phyloP scores from a whole-genome alignment of 345 rosid species.

The Raphanus sativus region DNA sequence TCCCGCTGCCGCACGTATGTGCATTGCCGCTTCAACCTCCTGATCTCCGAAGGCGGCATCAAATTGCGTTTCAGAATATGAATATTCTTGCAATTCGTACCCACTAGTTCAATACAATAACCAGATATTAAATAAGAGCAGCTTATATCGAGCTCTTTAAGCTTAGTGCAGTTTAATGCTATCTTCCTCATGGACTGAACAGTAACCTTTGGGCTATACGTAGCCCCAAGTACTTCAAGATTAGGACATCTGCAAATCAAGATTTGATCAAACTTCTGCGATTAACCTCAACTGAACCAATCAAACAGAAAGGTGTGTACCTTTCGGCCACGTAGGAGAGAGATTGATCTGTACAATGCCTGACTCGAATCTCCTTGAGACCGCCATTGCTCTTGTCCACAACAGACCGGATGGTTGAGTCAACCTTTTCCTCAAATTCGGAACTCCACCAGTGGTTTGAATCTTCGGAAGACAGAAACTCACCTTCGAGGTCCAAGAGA shows the following conservation, averaged over 20 bases:
- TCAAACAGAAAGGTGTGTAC: slow-evolving; percentile 25
- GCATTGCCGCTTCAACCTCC: slow-evolving; percentile 36
- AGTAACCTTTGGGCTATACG: slow-evolving; percentile 57
- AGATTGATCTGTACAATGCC: slow-evolving; percentile 52
- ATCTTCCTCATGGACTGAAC: slow-evolving; percentile 48
- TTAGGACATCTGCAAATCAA: slow-evolving; percentile 47
- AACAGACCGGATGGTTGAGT: slow-evolving; percentile 56
- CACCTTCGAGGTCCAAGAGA: slow-evolving; percentile 54
- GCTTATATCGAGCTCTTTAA: slow-evolving; percentile 45
- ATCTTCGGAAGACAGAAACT: slow-evolving; percentile 43
- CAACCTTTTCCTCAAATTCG: slow-evolving; percentile 56
- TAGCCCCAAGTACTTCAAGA: slow-evolving; percentile 58
- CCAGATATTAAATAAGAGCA: slow-evolving; percentile 61
- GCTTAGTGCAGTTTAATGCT: slow-evolving; percentile 49
- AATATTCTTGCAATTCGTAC: slow-evolving; percentile 57
- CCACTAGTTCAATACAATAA: slow-evolving; percentile 36
- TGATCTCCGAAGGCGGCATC: slow-evolving; percentile 43
- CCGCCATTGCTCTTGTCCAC: slow-evolving; percentile 48
- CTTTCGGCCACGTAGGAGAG: slow-evolving; percentile 56
- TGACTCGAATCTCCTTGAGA: slow-evolving; percentile 50
- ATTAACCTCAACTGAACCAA: not conserved
- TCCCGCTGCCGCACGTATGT: slow-evolving; percentile 49
- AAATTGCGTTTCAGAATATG: slow-evolving; percentile 53
- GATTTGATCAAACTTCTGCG: not conserved
- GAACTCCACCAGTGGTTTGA: slow-evolving; percentile 55